Evolutionary conservation across 495 filamentous ascomycete genomes (phyloP), one percentile per base, ranked within the genome.

Genomic region (Cudoniella acicularis): DNA sequence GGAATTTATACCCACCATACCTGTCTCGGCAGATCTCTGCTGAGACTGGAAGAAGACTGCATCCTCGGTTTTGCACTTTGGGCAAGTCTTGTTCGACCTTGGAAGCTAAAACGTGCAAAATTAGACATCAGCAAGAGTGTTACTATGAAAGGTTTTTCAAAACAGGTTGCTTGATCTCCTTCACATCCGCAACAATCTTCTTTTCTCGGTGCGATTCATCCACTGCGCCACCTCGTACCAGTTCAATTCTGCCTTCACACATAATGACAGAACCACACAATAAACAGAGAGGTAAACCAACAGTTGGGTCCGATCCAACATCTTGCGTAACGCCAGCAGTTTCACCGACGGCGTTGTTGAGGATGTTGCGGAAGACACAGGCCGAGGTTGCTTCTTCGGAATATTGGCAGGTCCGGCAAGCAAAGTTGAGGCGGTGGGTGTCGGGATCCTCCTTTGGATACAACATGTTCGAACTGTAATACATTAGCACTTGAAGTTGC

Each of bases 21-120:
- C 95, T 9, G 95, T 98, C 71, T 97, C 92, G 13, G 91, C 88
- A 51, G 87, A 95, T 67, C 95, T 87, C 77, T 97, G 92, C 70
- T 98, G 94, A 42, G 91, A 96, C 76, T 98, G 94, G 79, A 98
- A 98, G 74, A 95, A 98, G 46, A 98, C 95, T 1, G 90, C 89
- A 72, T 97, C 90, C 52, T 80, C 83, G 69, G 95, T 87, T 45
- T 83, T 78, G 78, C 94, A 98, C 56, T 80, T 80, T 13, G 92
- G 90, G 73, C 94, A 98, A 51, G 78, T 76, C 71, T 87, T 88
- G 65, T 88, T 87, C 57, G 89, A 85, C 56, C 93, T 84, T 26
- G 93, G 93, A 68, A 98, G 86, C 91, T 96, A 83, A 57, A 75
- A 59, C 48, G 27, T 62, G 60, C n/a, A n/a, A 65, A 60, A 65